A percentile compares a stretch with the other conserved stretches of the same genome.
These are phyloP conservation scores for Colletotrichum coccodes DNA, from an alignment of 2,329 filamentous ascomycete genomes.

Conservation along the genomic window DNA sequence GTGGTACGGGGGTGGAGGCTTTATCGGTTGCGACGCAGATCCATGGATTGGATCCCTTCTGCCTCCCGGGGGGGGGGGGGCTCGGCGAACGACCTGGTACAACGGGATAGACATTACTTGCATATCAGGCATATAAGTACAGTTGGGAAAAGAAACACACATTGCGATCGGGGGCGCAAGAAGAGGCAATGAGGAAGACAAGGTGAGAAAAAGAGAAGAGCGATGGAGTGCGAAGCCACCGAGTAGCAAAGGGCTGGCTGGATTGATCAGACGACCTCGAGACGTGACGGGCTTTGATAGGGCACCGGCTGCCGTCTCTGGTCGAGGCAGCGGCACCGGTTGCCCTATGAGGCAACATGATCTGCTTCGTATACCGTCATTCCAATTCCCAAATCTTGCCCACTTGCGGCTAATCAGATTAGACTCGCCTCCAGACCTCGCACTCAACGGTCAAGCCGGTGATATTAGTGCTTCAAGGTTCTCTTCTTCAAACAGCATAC, in stretches of 20 bases:
- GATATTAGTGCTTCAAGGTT: not conserved
- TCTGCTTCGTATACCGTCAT: not conserved
- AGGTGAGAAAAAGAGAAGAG: not conserved
- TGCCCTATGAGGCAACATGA: not conserved
- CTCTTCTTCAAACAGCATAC: not conserved
- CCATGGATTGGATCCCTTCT: not conserved
- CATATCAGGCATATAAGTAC: not conserved
- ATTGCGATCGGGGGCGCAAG: not conserved
- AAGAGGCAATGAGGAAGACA: not conserved
- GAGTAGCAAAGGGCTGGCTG: not conserved
- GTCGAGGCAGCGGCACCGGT: not conserved
- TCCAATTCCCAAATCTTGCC: not conserved
- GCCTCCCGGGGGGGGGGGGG: not conserved
- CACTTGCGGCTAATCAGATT: not conserved
- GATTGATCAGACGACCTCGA: slow-evolving; percentile 9
- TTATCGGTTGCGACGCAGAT: slow-evolving; percentile 20
- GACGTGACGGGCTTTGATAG: slow-evolving; percentile 1
- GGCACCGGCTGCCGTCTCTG: not conserved
- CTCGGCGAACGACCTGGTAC: not conserved
- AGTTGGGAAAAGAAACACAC: slow-evolving; percentile 1
- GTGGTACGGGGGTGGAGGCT: slow-evolving; percentile 19
- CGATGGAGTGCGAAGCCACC: not conserved
- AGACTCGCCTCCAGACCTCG: not conserved
- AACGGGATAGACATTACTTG: not conserved
- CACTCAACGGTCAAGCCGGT: not conserved